phyloP scores from a whole-genome alignment of 108 stramenopile genomes.

The Fragilaria crotonensis region DNA sequence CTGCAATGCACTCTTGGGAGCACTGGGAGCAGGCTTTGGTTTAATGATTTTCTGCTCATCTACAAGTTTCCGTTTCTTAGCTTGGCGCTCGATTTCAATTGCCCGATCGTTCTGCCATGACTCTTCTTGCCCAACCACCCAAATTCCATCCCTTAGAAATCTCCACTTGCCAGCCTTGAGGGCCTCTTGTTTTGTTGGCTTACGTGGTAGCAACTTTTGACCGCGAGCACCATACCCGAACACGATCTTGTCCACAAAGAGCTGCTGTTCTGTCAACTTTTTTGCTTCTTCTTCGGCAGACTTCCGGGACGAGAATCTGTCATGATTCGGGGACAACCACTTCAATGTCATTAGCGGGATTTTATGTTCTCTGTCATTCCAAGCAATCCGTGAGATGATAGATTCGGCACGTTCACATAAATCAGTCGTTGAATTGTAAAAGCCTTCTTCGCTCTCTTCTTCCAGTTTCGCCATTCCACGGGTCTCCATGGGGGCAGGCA shows the following conservation, averaged over 20 bases:
- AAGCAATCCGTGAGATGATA: conserved; percentile 26
- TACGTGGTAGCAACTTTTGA: conserved; percentile 42
- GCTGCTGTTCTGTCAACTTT: conserved; percentile 36
- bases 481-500: conserved; percentile 31
- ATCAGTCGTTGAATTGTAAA: conserved; percentile 1
- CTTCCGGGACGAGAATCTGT: conserved; percentile 57
- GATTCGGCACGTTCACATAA: conserved; percentile 27
- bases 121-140: conserved; percentile 86
- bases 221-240: conserved; percentile 57
- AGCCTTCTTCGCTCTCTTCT: conserved; percentile 15
- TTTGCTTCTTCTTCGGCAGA: conserved; percentile 56
- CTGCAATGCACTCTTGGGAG: conserved; percentile 23
- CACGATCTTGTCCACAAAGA: conserved; percentile 55
- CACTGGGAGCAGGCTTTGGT: conserved; percentile 2
- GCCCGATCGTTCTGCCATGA: conserved; percentile 55
- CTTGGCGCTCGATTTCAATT: not conserved
- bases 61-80: conserved; percentile 1
- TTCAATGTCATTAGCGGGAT: conserved; percentile 26
- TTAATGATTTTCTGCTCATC: conserved; percentile 11
- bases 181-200: conserved; percentile 44
- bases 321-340: conserved; percentile 65
- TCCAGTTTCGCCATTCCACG: conserved; percentile 8
- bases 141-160: conserved; percentile 80
- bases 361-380: conserved; percentile 19
- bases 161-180: conserved; percentile 66